These are phyloP conservation scores for Brassica carinata DNA, from an alignment of 345 rosid genomes.

Conservation along the genomic window DNA sequence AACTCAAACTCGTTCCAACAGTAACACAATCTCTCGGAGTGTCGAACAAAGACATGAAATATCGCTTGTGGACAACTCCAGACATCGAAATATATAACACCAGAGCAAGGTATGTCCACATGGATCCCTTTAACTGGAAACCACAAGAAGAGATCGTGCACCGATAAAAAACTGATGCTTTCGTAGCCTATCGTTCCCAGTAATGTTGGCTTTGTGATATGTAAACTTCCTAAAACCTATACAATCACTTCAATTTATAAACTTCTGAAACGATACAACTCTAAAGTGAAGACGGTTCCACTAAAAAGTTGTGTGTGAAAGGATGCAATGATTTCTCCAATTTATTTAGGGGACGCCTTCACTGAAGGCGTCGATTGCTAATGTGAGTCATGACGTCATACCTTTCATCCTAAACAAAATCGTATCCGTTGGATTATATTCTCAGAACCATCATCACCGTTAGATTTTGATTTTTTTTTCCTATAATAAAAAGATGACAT, in stretches of 20 bases:
- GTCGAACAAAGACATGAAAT: too few species aligned
- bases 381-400: background rate
- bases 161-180: conserved; percentile 63
- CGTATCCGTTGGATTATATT: background rate
- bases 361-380: background rate
- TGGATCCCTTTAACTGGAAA: conserved; percentile 78
- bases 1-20: background rate
- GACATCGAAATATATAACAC: too few species aligned
- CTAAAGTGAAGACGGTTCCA: background rate
- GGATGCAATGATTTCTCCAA: background rate
- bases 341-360: background rate
- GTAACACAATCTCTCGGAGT: conserved; percentile 45
- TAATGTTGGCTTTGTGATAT: conserved; percentile 64
- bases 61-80: too few species aligned
- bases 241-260: background rate
- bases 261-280: background rate
- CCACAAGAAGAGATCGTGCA: conserved; percentile 87
- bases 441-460: background rate
- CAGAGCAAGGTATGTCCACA: too few species aligned
- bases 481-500: background rate
- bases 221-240: background rate
- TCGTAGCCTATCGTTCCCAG: conserved; percentile 68
- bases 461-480: background rate
- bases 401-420: too few species aligned
- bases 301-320: background rate